Conservation (phyloP, 129 eudicot species). For the Helichrysum umbraculigerum region DNA sequence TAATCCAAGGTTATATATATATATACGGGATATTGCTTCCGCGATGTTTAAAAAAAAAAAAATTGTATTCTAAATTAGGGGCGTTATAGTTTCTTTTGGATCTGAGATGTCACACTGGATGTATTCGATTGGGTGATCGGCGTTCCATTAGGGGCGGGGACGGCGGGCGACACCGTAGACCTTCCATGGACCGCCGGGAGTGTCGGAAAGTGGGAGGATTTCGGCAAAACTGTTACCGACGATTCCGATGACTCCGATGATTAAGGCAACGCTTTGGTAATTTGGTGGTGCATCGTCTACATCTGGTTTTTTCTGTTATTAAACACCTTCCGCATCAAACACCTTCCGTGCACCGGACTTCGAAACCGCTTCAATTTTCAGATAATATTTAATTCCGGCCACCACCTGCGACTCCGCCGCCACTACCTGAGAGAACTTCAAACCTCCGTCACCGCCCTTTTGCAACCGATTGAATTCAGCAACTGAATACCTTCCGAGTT, state of each 20-base stretch:
- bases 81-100: slow-evolving; percentile 45
- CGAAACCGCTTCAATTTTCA: slow-evolving; percentile 47
- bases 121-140: slow-evolving; percentile 66
- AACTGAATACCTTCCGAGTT: slow-evolving; percentile 55
- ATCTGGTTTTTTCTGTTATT: slow-evolving; percentile 67
- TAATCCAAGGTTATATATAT: too few species aligned
- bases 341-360: slow-evolving; percentile 24
- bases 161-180: slow-evolving; percentile 88
- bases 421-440: slow-evolving; percentile 50
- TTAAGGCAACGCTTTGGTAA: slow-evolving; percentile 65
- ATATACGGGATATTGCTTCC: too few species aligned
- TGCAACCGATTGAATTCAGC: slow-evolving; percentile 41
- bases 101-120: slow-evolving; percentile 70
- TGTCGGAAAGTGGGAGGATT: slow-evolving; percentile 68
- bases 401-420: slow-evolving; percentile 77
- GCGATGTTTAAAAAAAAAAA: too few species aligned
- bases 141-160: slow-evolving; percentile 65
- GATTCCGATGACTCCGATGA: slow-evolving; percentile 84
- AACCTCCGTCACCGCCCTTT: slow-evolving; percentile 16
- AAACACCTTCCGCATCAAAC: slow-evolving; percentile 59
- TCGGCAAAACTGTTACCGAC: slow-evolving; percentile 85
- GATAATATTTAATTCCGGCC: slow-evolving; percentile 62
- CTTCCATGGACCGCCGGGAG: slow-evolving; percentile 97
- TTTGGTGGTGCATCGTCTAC: slow-evolving; percentile 55
- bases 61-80: too few species aligned